Percentiles rank a stretch among this genome's conserved stretches.
Evolutionary conservation across 768 basidiomycete genomes (phyloP).

Genomic region (Tulasnella sp.): DNA sequence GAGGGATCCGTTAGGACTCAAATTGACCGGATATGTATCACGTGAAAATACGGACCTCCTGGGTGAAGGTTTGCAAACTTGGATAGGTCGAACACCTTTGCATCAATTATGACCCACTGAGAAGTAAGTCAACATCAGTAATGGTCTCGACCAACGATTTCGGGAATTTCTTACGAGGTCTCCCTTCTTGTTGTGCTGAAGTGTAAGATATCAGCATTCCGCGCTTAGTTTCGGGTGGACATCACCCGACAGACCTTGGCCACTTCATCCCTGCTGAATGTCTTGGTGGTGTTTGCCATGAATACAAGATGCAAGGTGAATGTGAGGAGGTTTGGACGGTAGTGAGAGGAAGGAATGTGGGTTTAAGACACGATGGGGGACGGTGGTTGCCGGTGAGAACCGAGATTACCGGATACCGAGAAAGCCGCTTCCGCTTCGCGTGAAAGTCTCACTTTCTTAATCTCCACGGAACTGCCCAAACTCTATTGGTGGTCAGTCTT

Average conservation of each 20-base stretch:
- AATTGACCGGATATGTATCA: too few species aligned
- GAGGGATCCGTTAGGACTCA: too few species aligned
- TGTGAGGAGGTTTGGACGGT: neutral
- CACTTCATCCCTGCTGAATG: slow-evolving; percentile 59
- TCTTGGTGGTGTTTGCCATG: slow-evolving; percentile 25
- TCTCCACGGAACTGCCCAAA: too few species aligned
- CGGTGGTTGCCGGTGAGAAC: too few species aligned
- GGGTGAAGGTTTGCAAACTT: slow-evolving; percentile 76
- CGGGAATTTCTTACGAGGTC: slow-evolving; percentile 38
- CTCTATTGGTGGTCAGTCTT: too few species aligned
- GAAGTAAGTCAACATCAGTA: neutral
- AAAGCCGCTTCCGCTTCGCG: too few species aligned
- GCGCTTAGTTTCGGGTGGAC: neutral
- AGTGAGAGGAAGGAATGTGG: neutral
- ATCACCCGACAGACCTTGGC: slow-evolving; percentile 39
- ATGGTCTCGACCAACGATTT: neutral
- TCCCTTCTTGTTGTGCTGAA: slow-evolving; percentile 62
- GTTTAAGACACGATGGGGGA: neutral
- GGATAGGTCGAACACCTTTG: slow-evolving; percentile 73
- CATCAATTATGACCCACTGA: slow-evolving; percentile 77
- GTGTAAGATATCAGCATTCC: neutral
- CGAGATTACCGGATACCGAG: too few species aligned
- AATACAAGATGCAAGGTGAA: neutral
- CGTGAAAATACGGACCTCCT: slow-evolving; percentile 44
- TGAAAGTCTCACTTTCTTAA: too few species aligned